Base-by-base conservation (phyloP, 495 filamentous ascomycete genomes). In the Hypomontagnella monticulosa region DNA sequence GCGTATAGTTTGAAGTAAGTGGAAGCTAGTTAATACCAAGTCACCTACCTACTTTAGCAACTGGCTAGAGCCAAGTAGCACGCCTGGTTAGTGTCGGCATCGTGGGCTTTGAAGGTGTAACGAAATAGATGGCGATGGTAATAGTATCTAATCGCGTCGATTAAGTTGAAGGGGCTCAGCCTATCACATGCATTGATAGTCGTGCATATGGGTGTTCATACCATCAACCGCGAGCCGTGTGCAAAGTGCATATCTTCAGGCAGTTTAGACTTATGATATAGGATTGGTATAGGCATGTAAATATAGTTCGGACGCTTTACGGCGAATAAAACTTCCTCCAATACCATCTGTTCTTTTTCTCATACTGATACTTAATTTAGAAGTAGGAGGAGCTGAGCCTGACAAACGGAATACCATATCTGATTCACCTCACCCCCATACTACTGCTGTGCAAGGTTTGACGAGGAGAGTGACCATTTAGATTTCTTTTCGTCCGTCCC, bases 21-120 rank as follows among this genome's bases (percentile, higher is more conserved):
- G 41, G 32, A 11, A 30, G 54, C 19, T 57, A 40, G 42, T 34
- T 48, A 11, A 57, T 34, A 27, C 23, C 23, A 27, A 27, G 2
- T 27, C 23, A 59, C 46, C 46, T 59, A 27, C 56, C 56, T 30
- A 51, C 37, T 59, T 59, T 49, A 51, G 56, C 34, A 59, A 44
- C 37, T 59, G 23, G 34, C 34, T 58, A 27, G 23, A 6, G 23
- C 23, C 23, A 27, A 49, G 44, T 14, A 19, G 16, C 27, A 50
- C 19, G 36, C 19, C 55, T 38, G 42, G 43, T 19, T 48, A 57
- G 42, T 12, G 14, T 42, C 38, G 56, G 23, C 14, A 59, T 50
- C 36, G 42, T 44, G 37, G 50, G 36, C n/a, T 38, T 44, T 16
- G 42, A 11, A 46, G 19, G 27, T 36, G 30, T 16, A 27, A 42